Conservation (phyloP, 208 protist genomes). For the Wallacemonas sp. region DNA sequence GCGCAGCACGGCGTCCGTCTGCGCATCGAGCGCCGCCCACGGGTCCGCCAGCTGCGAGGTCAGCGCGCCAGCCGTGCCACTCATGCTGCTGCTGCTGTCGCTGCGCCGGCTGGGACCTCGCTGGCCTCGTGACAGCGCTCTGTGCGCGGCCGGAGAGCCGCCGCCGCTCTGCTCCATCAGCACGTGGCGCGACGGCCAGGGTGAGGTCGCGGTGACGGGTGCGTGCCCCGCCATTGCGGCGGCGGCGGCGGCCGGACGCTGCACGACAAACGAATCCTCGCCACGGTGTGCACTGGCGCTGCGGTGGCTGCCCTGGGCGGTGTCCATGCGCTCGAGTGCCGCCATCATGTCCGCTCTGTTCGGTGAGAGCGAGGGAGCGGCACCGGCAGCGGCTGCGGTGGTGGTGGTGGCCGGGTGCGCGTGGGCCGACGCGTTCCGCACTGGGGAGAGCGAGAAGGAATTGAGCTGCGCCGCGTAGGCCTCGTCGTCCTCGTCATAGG, state of each 20-base stretch:
- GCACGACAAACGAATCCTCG: background rate
- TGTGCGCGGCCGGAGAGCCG: no score
- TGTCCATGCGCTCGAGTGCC: conserved; percentile 14
- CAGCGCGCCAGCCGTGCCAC: background rate
- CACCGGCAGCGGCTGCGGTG: background rate
- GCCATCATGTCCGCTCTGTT: background rate
- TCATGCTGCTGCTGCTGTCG: background rate
- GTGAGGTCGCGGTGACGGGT: background rate
- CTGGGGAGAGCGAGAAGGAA: conserved; percentile 4
- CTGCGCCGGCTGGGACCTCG: background rate
- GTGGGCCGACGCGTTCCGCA: background rate
- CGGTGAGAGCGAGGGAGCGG: conserved; percentile 2
- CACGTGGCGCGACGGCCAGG: background rate
- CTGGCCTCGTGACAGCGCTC: background rate
- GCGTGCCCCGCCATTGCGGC: no score
- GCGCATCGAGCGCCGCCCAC: conserved; percentile 64
- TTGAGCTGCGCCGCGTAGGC: conserved; percentile 9
- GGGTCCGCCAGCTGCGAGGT: conserved; percentile 32
- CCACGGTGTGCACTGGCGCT: no score
- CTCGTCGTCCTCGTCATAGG: conserved; percentile 9
- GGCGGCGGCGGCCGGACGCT: background rate
- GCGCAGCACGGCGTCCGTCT: conserved; percentile 57
- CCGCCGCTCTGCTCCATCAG: background rate
- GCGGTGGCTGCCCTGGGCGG: conserved; percentile 6
- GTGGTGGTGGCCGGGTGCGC: no score